A percentile compares a stretch with the other conserved stretches of the same genome.
These are phyloP conservation scores for Osmanthus fragrans DNA, from an alignment of 257 asterid genomes.

Conservation along the genomic window DNA sequence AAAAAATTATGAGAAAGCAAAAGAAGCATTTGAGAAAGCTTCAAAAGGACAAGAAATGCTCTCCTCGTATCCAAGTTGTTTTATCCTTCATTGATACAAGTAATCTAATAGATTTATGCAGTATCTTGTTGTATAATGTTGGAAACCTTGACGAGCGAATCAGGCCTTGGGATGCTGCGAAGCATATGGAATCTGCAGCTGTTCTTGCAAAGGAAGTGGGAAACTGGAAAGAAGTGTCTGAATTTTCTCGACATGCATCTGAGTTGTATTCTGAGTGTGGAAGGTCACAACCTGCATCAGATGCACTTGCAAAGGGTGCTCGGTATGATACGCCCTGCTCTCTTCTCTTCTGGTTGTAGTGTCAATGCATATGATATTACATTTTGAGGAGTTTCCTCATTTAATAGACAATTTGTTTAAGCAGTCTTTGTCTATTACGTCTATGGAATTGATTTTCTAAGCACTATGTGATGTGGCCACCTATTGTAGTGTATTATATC, in stretches of 20 bases:
- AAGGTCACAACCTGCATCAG: constrained; percentile 93
- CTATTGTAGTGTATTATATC: too few species aligned
- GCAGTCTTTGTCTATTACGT: neutral
- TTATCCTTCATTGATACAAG: neutral
- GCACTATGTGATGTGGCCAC: too few species aligned
- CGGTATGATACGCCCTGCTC: constrained; percentile 73
- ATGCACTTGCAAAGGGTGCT: constrained; percentile 97
- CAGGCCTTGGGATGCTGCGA: constrained; percentile 99
- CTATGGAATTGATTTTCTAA: too few species aligned
- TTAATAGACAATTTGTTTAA: constrained; percentile 12
- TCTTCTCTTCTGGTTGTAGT: constrained; percentile 7
- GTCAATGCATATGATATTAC: neutral
- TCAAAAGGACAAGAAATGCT: constrained; percentile 97
- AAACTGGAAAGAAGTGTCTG: constrained; percentile 87
- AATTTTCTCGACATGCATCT: constrained; percentile 81
- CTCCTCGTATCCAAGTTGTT: constrained; percentile 67
- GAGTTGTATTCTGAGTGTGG: constrained; percentile 89
- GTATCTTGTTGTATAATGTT: neutral
- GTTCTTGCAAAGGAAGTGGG: constrained; percentile 77
- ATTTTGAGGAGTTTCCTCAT: constrained; percentile 10
- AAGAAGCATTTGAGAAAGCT: constrained; percentile 91
- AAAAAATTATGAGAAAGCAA: constrained; percentile 74
- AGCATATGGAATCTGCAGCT: constrained; percentile 94
- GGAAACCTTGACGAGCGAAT: constrained; percentile 44
- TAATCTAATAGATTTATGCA: neutral